Base-by-base conservation (phyloP, 805 yeast species). In the Candida coquimbonensis region DNA sequence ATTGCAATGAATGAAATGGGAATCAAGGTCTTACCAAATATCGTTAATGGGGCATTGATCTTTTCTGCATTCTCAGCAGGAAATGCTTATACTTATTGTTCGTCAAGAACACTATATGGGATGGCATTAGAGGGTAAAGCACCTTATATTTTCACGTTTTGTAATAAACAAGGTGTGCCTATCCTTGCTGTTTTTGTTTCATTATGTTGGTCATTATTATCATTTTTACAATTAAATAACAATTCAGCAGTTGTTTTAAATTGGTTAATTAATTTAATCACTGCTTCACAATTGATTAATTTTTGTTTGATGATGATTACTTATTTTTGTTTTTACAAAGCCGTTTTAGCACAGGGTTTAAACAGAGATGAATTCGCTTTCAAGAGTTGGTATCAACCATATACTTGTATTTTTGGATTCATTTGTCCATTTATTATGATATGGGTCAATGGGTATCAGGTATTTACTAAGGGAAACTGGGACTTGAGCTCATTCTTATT, bases 41-140 rank as follows among this genome's bases (percentile, higher is more conserved):
- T 88, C 49, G 88, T 89, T 47, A 89, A 89, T 63, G 95, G 78
- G 1, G 76, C 87, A 29, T 73, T 88, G 45, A 70, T 88, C 45
- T 71, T 87, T 6, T 76, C 93, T 1, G 84, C 90, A 0, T 82
- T 87, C 53, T 81, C 89, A 33, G 89, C 95, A 2, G 96, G 95
- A 44, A 87, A 87, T 61, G 83, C 91, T 2, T 83, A 80, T 60
- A 77, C 85, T 33, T 86, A 78, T 58, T 80, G 88, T 49, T 81
- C 91, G 0, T 76, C 88, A 8, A 69, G 83, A 52, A 70, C 85
- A 0, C 66, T 87, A 21, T 81, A 80, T 60, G 87, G 87, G 3
- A 67, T 86, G 62, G 84, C 93, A 0, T 63, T 76, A 29, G 78
- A 76, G 54, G 89, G 91, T 0, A 75, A 77, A 49, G 91, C 93